Conservation (phyloP, 305 asterid species). For the Petunia hybrid region DNA sequence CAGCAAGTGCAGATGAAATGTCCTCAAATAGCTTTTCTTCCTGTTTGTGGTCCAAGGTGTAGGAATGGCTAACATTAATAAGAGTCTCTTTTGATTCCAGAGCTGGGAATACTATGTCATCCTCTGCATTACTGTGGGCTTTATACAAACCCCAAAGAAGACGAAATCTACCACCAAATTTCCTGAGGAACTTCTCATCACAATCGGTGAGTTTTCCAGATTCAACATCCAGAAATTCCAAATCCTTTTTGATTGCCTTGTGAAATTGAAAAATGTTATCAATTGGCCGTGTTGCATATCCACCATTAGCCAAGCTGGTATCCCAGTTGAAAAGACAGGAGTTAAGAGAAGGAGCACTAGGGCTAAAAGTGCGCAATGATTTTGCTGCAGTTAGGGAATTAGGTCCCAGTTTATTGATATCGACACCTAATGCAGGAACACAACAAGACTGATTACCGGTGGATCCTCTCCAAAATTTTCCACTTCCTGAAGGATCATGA, state of each 20-base stretch:
- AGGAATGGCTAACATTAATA: slow-evolving; percentile 96
- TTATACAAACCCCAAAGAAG: slow-evolving; percentile 91
- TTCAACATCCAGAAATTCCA: slow-evolving; percentile 87
- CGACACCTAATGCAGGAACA: slow-evolving; percentile 96
- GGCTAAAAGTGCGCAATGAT: slow-evolving; percentile 79
- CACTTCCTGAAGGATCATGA: slow-evolving; percentile 45
- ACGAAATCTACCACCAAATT: slow-evolving; percentile 92
- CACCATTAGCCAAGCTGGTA: slow-evolving; percentile 53
- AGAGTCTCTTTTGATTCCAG: slow-evolving; percentile 94
- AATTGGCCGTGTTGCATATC: slow-evolving; percentile 76
- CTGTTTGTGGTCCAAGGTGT: slow-evolving; percentile 95
- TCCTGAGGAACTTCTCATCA: slow-evolving; percentile 77
- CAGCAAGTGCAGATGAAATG: slow-evolving; percentile 77
- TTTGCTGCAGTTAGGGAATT: slow-evolving; percentile 73
- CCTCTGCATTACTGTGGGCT: slow-evolving; percentile 99
- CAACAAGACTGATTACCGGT: slow-evolving; percentile 75
- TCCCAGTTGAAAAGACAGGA: slow-evolving; percentile 97
- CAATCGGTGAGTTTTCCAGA: slow-evolving; percentile 85
- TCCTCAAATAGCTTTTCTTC: slow-evolving; percentile 95
- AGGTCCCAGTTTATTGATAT: slow-evolving; percentile 65
- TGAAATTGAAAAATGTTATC: slow-evolving; percentile 94
- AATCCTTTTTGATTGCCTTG: slow-evolving; percentile 95
- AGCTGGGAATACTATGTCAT: slow-evolving; percentile 98
- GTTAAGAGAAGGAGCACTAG: slow-evolving; percentile 87
- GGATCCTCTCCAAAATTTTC: slow-evolving; percentile 54